phyloP scores from a whole-genome alignment of 768 basidiomycete species.

The Podaxis rugospora region DNA sequence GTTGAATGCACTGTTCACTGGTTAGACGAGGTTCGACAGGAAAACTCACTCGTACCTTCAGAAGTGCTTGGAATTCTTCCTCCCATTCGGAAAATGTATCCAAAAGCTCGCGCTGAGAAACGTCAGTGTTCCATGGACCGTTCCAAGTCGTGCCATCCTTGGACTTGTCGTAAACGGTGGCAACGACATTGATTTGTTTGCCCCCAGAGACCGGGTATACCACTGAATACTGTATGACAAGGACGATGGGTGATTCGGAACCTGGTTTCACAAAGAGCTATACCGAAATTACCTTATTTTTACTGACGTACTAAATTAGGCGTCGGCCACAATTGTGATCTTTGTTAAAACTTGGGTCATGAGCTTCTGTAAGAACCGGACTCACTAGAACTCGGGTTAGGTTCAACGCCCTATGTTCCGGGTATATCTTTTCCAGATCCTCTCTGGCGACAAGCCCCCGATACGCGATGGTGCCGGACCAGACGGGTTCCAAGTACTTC shows the following conservation, averaged over 20 bases:
- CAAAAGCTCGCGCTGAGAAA: slow-evolving; percentile 32
- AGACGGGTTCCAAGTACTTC: slow-evolving; percentile 24
- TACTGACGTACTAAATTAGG: background rate
- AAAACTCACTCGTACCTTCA: slow-evolving; percentile 15
- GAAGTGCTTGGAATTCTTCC: slow-evolving; percentile 36
- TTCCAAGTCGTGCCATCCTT: slow-evolving; percentile 31
- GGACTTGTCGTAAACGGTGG: slow-evolving; percentile 23
- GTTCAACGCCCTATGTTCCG: slow-evolving; percentile 17
- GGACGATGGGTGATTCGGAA: too few relatives aligned
- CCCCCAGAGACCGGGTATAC: slow-evolving; percentile 49
- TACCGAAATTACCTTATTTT: background rate
- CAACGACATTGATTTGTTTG: slow-evolving; percentile 45
- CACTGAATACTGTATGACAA: slow-evolving; percentile 36
- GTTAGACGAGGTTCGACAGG: background rate
- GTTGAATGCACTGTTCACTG: slow-evolving; percentile 16
- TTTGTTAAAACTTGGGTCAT: too few relatives aligned
- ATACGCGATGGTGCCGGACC: slow-evolving; percentile 35
- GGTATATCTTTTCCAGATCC: slow-evolving; percentile 18
- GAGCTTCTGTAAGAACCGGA: too few relatives aligned
- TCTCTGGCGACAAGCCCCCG: slow-evolving; percentile 28
- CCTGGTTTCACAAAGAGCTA: too few relatives aligned
- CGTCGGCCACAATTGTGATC: too few relatives aligned
- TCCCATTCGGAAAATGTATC: slow-evolving; percentile 39
- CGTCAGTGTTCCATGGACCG: slow-evolving; percentile 15
- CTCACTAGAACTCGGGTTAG: too few relatives aligned